phyloP scores from a whole-genome alignment of 768 basidiomycete genomes.

The Leccinellum luteum region DNA sequence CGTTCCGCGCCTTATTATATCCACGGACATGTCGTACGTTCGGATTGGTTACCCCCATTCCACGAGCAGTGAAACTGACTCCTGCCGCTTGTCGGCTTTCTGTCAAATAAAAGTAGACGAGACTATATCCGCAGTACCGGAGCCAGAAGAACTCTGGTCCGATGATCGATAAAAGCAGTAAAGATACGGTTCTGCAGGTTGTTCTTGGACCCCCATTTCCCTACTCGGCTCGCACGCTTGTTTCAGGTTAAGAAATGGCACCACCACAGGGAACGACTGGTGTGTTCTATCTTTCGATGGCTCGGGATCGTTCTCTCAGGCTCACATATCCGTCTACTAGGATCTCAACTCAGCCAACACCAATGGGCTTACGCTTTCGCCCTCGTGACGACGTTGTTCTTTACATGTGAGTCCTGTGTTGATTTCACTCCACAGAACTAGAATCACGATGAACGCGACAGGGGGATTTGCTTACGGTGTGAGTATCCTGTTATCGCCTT shows the following conservation, averaged over 20 bases:
- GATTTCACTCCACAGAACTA: not conserved
- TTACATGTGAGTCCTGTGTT: constrained; percentile 50
- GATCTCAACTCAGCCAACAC: constrained; percentile 41
- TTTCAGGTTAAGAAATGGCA: constrained; percentile 28
- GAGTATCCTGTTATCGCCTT: constrained; percentile 17
- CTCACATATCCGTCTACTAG: constrained; percentile 7
- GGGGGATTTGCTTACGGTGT: constrained; percentile 72
- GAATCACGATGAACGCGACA: constrained; percentile 12
- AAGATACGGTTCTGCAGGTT: not conserved
- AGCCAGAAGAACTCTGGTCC: not conserved
- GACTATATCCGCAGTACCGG: constrained; percentile 5
- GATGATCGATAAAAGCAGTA: constrained; percentile 12
- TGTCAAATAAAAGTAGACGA: not conserved
- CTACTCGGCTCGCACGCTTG: not conserved
- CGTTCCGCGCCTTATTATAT: not conserved
- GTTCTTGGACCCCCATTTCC: constrained; percentile 4
- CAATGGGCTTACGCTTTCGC: constrained; percentile 59
- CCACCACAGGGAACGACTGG: constrained; percentile 43
- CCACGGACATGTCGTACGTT: not conserved
- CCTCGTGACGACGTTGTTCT: constrained; percentile 73
- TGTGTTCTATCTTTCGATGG: constrained; percentile 15
- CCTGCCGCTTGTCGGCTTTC: not conserved
- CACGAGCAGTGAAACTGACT: not conserved
- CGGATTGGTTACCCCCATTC: not conserved
- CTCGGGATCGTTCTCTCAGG: not conserved